Conservation (phyloP, 176 grass and related monocot species). For the Pontederia paniculata region DNA sequence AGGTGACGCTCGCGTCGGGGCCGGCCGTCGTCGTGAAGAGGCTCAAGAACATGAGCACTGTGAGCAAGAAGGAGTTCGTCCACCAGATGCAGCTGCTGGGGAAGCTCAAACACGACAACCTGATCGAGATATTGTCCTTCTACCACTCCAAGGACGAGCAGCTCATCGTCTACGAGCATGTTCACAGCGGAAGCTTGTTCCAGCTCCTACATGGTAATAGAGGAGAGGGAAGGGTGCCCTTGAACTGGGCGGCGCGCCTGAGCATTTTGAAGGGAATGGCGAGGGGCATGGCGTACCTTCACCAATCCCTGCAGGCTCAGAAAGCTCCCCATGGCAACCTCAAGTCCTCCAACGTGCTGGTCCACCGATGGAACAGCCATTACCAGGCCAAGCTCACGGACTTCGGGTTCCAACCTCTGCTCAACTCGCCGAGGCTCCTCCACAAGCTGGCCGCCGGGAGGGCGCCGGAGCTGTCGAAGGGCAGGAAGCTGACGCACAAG, state of each 20-base stretch:
- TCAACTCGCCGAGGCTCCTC: slow-evolving; percentile 21
- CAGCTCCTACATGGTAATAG: slow-evolving; percentile 82
- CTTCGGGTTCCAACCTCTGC: slow-evolving; percentile 58
- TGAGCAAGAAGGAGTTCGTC: slow-evolving; percentile 50
- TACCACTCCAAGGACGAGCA: slow-evolving; percentile 88
- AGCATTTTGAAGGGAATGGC: slow-evolving; percentile 56
- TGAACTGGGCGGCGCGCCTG: slow-evolving; percentile 62
- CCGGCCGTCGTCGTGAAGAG: slow-evolving; percentile 59
- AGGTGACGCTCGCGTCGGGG: slow-evolving; percentile 32
- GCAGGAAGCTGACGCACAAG: slow-evolving; percentile 36
- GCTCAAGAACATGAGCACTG: slow-evolving; percentile 52
- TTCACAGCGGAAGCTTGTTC: slow-evolving; percentile 60
- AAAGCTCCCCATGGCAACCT: slow-evolving; percentile 77
- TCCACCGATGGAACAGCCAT: slow-evolving; percentile 6
- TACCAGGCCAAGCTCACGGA: slow-evolving; percentile 60
- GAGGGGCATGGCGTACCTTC: slow-evolving; percentile 56
- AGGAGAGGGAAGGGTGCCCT: slow-evolving; percentile 57
- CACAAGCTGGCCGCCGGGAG: slow-evolving; percentile 49
- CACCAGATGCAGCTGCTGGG: slow-evolving; percentile 76
- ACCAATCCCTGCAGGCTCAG: slow-evolving; percentile 49
- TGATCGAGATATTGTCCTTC: slow-evolving; percentile 54
- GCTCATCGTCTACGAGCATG: slow-evolving; percentile 58
- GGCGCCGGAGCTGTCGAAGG: slow-evolving; percentile 45
- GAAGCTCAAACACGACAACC: slow-evolving; percentile 72
- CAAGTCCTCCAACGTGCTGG: slow-evolving; percentile 84